Evolutionary conservation across 805 yeast genomes (phyloP).

Genomic region (Wickerhamomyces queroliae): DNA sequence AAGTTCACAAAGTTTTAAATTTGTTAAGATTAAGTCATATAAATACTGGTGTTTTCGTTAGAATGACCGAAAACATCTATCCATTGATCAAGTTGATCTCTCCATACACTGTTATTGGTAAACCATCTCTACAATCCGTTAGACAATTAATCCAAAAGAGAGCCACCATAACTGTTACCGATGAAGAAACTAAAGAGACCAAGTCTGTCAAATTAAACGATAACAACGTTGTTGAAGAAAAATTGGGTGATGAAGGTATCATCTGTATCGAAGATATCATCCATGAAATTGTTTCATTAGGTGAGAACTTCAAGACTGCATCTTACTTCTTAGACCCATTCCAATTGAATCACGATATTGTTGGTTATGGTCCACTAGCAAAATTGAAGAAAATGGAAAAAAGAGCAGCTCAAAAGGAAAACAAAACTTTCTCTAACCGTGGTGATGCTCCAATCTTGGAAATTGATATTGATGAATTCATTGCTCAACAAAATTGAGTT

Average conservation of each 20-base stretch:
- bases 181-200: conserved; percentile 24
- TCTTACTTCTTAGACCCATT: conserved; percentile 66
- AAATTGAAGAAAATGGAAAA: conserved; percentile 60
- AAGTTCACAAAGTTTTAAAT: conserved; percentile 52
- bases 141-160: conserved; percentile 74
- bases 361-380: conserved; percentile 70
- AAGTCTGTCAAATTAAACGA: conserved; percentile 55
- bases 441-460: conserved; percentile 62
- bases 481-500: conserved; percentile 57
- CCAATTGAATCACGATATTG: conserved; percentile 59
- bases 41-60: conserved; percentile 70
- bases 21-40: conserved; percentile 53
- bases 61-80: conserved; percentile 49
- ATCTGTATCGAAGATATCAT: conserved; percentile 79
- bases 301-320: conserved; percentile 58
- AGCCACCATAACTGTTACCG: conserved; percentile 44
- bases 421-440: conserved; percentile 45
- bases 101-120: conserved; percentile 70
- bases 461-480: conserved; percentile 66
- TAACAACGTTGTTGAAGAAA: conserved; percentile 70
- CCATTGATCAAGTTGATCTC: conserved; percentile 63
- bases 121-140: conserved; percentile 67
- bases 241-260: conserved; percentile 60
- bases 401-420: conserved; percentile 40
- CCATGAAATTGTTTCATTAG: conserved; percentile 59